Evolutionary conservation across 2,329 filamentous ascomycete species (phyloP).

Genomic region (Colletotrichum abscissum): DNA sequence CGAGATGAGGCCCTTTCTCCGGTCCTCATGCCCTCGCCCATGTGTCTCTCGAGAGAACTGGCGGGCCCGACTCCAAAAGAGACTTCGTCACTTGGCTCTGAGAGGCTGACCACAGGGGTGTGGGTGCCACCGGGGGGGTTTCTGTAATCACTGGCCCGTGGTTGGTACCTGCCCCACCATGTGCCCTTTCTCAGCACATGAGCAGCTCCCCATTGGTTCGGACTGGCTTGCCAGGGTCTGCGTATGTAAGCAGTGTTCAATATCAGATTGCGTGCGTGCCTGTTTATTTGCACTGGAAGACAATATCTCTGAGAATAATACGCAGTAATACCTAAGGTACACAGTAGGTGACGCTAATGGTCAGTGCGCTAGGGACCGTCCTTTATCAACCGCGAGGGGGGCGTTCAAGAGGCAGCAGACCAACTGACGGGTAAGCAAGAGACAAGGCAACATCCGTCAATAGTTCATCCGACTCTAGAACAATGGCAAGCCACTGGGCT

Average conservation of each 20-base stretch:
- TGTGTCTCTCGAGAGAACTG: background rate
- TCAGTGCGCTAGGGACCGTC: background rate
- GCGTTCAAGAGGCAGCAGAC: background rate
- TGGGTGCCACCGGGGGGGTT: background rate
- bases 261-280: background rate
- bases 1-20: background rate
- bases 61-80: background rate
- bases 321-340: background rate
- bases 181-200: constrained; percentile 14
- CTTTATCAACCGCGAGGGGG: background rate
- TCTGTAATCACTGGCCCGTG: constrained; percentile 14
- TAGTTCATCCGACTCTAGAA: background rate
- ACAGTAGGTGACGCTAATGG: background rate
- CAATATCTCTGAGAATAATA: background rate
- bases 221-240: background rate
- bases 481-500: background rate
- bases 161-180: constrained; percentile 12
- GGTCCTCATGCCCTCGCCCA: background rate
- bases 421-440: background rate
- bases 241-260: constrained; percentile 18
- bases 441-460: background rate
- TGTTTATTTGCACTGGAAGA: too few species aligned
- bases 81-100: constrained; percentile 4
- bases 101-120: constrained; percentile 25
- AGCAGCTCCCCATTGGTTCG: constrained; percentile 12